Conservation (phyloP, 2,329 filamentous ascomycete species). For the Xylaria sp. region DNA sequence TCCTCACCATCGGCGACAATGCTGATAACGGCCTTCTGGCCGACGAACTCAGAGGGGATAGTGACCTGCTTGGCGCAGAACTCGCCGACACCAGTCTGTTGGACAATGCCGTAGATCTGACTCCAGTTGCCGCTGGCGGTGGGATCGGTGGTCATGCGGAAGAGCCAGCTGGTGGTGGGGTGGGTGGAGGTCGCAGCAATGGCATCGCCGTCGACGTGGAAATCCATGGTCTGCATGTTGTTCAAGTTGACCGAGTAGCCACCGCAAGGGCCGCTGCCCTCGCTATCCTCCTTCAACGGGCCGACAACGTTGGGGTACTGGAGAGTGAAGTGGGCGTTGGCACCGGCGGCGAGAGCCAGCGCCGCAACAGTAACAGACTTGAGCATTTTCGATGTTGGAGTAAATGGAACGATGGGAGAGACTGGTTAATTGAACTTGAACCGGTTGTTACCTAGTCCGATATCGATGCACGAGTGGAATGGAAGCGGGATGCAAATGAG, state of each 20-base stretch:
- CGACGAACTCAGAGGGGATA: slow-evolving; percentile 46
- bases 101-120: slow-evolving; percentile 48
- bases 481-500: neutral
- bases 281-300: slow-evolving; percentile 42
- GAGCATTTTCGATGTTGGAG: slow-evolving; percentile 36
- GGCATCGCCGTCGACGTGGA: slow-evolving; percentile 53
- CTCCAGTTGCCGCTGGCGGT: slow-evolving; percentile 48
- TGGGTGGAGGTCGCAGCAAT: slow-evolving; percentile 46
- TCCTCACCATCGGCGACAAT: slow-evolving; percentile 50
- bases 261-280: slow-evolving; percentile 49
- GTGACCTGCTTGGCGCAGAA: slow-evolving; percentile 49
- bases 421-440: neutral
- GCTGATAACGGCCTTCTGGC: slow-evolving; percentile 50
- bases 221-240: slow-evolving; percentile 38
- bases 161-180: slow-evolving; percentile 50
- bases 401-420: neutral
- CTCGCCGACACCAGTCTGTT: slow-evolving; percentile 49
- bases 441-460: no score
- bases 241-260: slow-evolving; percentile 44
- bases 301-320: slow-evolving; percentile 44
- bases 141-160: slow-evolving; percentile 51
- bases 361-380: slow-evolving; percentile 31
- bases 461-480: no score
- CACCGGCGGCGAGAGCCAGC: slow-evolving; percentile 37
- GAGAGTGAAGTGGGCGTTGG: slow-evolving; percentile 52